Base-by-base conservation (phyloP, 169 alveolate species). In the Plasmodium reichenowi region DNA sequence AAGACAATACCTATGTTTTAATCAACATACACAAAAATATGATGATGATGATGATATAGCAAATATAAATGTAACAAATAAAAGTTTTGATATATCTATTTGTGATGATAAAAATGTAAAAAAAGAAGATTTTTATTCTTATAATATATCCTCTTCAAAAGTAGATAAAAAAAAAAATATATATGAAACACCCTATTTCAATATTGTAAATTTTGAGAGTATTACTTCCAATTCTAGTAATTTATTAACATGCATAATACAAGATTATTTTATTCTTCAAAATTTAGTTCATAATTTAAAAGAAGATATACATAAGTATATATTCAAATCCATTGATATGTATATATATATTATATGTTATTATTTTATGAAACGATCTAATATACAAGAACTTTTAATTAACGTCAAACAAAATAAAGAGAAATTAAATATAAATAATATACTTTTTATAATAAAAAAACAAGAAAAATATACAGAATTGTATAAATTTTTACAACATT, bases 151-250 rank as follows among this genome's bases (percentile, higher is more conserved):
- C 47, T 38, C 10, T 38, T 24, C 50, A 2, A 43, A 68, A 15
- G 10, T 29, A 3, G 59, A 43, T 29, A 58, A 60, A 56, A 68
- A 83, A 24, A 83, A 12, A 13, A 29, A 64, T 45, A 32, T 50
- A 56, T 64, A 15, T 15, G 52, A 58, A 24, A 32, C 24, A 56
- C 50, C 68, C 7, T 20, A 15, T 22, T 83, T 83, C 48, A 66
- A 83, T 45, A 83, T 83, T 83, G 80, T 83, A 56, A 83, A 83
- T 48, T 83, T 83, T 83, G 74, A 83, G 12, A 54, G 54, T 4
- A 75, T 83, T 68, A n/a, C 54, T 32, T 83, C 91, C 10, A 54
- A 83, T 26, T 67, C 85, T 29, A 67, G 74, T 48, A 83, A 48
- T 66, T 56, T 68, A 67, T 63, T 83, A 60, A 68, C 63, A 45